Evolutionary conservation across 1,284 basidiomycete species (phyloP), one percentile per base, ranked within the genome.

Genomic region (Porphyrellus sp.): DNA sequence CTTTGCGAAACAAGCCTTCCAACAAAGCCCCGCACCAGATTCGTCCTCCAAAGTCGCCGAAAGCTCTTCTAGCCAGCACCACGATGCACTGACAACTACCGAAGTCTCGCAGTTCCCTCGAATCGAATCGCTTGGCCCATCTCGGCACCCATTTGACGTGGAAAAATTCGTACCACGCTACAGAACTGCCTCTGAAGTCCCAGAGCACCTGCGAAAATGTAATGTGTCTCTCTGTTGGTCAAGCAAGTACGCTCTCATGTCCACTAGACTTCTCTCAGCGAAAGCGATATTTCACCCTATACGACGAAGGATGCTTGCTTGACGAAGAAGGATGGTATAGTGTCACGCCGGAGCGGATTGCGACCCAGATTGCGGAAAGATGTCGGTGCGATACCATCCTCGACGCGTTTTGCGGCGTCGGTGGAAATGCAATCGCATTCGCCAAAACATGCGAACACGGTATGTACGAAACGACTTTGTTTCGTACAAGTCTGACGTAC

Each of bases 391-490:
- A 85, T 59, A 86, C 85, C 3, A 77, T 95, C 46, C 75, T 96
- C 24, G 97, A 99, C 65, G 93, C 93, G 1, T 99, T 98, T 67
- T 98, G 94, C 65, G 97, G 97, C 0, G 95, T 98, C 0, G 97
- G 97, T 9, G 97, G 97, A 4, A 99, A 99, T 64, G 84, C 94
- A 1, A 99, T 99, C 52, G 93, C 94, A 11, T 98, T 99, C 71
- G 97, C 97, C 1, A 83, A 89, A 67, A 97, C 94, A 1, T 98
- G 95, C 71, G 87, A 95, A 68, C 76, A 86, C 69, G 91, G 91
- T 93, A 61, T 53, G 82, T 68, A 38, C 41, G 21, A 23, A 20
- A 9, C 28, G 12, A 9, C 20, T 33, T n/a, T 8, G n/a, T 42
- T 7, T 30, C 25, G 16, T 33, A 37, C 43, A 8, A 20, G 1